phyloP scores from a whole-genome alignment of 179 eudicot species.

The Beta corolliflora region DNA sequence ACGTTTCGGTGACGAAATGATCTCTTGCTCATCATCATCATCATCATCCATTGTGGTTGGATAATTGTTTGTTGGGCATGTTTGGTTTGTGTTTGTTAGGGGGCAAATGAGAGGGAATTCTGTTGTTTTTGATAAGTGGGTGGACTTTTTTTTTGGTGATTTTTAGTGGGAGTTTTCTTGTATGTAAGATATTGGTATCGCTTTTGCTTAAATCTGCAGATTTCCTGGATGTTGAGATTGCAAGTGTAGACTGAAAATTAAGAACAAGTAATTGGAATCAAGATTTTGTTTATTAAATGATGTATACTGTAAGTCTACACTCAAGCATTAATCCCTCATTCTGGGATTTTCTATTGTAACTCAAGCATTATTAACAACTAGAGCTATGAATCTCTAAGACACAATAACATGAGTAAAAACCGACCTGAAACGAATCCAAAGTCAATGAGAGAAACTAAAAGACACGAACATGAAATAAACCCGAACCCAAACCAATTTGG shows the following conservation, averaged over 20 bases:
- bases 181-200: not conserved
- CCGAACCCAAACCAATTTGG: too few relatives aligned
- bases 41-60: not conserved
- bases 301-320: too few relatives aligned
- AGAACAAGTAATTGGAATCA: not conserved
- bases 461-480: too few relatives aligned
- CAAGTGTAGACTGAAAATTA: not conserved
- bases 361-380: too few relatives aligned
- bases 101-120: not conserved
- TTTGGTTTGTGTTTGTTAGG: constrained; percentile 1
- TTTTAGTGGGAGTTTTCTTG: not conserved
- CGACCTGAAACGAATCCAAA: too few relatives aligned
- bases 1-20: constrained; percentile 10
- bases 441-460: too few relatives aligned
- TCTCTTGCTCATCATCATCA: not conserved
- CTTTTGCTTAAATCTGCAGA: not conserved
- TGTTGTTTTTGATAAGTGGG: too few relatives aligned
- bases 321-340: too few relatives aligned
- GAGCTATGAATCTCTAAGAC: too few relatives aligned
- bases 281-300: not conserved
- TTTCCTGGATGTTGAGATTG: not conserved
- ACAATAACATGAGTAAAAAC: too few relatives aligned
- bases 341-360: too few relatives aligned
- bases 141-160: not conserved
- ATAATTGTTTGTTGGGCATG: constrained; percentile 2